Base-by-base conservation (phyloP, 2,329 filamentous ascomycete genomes). In the Teratosphaeria viscida region DNA sequence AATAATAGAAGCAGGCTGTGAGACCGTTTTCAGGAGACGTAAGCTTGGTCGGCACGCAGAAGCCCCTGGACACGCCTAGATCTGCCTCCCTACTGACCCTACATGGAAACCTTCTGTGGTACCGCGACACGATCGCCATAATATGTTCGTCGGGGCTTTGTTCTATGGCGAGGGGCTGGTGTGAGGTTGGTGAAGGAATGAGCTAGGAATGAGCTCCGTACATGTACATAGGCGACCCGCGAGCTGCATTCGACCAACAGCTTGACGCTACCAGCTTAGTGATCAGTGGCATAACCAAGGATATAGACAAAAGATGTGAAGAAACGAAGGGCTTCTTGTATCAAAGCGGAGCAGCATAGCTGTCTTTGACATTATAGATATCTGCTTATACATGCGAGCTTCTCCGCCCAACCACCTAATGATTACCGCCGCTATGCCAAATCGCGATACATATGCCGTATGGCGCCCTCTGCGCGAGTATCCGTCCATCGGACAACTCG, bases 391-490 rank as follows among this genome's bases (percentile, higher is more conserved):
- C n/a, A 32, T 54, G 53, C 53, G 53, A 32, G 53, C 19, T 32
- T 16, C 10, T 6, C 11, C 16, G 23, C 52, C 23, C 23, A 54
- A 54, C 19, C 53, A 54, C 12, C 23, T 7, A 19, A 53, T 54
- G 29, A 54, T 54, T 19, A 32, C 53, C 27, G 14, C 27, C 16
- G n/a, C 23, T 26, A 32, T 32, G 27, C 53, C 23, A 19, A 37
- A 16, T 23, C 43, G 19, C 43, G n/a, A 49, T 49, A 49, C 53
- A 54, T 32, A 19, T 54, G 14, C 27, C 27, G 32, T 58, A 16
- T 37, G 56, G 56, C 59, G 59, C 59, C 59, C 56, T 55, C 56
- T 60, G 56, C 59, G 52, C 56, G 52, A 55, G 34, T 57, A 8
- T 5, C 26, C n/a, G 12, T 29, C 57, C 59, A 32, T 32, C 29